These are phyloP conservation scores for slime mould (Dictyostelium discoideum) DNA, from an alignment of 78 protist species.

Conservation along the genomic window dicty_2.7 NC_007089.4:740501-741000, in stretches of 20 bases:
- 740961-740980: constrained; percentile 1
- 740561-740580: background rate
- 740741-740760: constrained; percentile 32
- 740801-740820: constrained; percentile 44
- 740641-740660: background rate
- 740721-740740: constrained; percentile 51
- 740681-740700: background rate
- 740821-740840: constrained; percentile 17
- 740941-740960: constrained; percentile 14
- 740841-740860: background rate
- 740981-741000: background rate
- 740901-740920: background rate
- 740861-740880: constrained; percentile 13
- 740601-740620: background rate
- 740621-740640: background rate
- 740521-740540: background rate
- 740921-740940: background rate
- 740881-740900: constrained; percentile 9
- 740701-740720: background rate
- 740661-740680: constrained; percentile 7
- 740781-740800: constrained; percentile 15
- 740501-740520: constrained; percentile 5
- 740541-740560: background rate
- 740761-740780: background rate
- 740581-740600: background rate